Conservation (phyloP, 306 rosid genomes). For the Cicer judaicum region DNA sequence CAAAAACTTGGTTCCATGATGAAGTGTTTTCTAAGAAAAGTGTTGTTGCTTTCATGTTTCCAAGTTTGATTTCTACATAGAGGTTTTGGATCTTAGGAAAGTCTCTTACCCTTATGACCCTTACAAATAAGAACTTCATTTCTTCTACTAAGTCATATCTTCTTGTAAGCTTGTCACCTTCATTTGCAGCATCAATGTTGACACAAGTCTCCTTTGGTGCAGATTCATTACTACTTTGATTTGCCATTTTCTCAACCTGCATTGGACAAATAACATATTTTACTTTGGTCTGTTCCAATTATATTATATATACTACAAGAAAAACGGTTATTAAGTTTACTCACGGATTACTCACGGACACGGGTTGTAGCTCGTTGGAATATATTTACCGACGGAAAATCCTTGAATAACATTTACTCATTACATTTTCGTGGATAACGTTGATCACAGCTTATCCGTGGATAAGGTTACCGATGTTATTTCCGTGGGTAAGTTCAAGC, state of each 20-base stretch:
- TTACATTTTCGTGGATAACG: too few relatives aligned
- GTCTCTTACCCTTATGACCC: conserved; percentile 44
- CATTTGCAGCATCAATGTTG: conserved; percentile 38
- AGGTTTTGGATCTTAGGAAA: conserved; percentile 36
- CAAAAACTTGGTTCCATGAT: conserved; percentile 52
- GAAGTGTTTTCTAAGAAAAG: conserved; percentile 9
- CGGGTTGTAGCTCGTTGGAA: too few relatives aligned
- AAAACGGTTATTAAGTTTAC: too few relatives aligned
- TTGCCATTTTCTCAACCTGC: conserved; percentile 37
- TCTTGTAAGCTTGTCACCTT: conserved; percentile 29
- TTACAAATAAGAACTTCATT: conserved; percentile 55
- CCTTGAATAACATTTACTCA: too few relatives aligned
- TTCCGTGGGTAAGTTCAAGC: too few relatives aligned
- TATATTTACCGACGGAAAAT: too few relatives aligned
- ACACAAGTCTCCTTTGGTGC: conserved; percentile 45
- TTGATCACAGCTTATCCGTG: too few relatives aligned
- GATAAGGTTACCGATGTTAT: too few relatives aligned
- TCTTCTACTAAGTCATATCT: conserved; percentile 55
- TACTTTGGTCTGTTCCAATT: not conserved
- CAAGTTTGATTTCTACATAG: conserved; percentile 53
- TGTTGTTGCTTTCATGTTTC: conserved; percentile 53
- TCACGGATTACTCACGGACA: too few relatives aligned
- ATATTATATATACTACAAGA: too few relatives aligned
- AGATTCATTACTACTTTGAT: not conserved
- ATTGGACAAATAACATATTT: not conserved